Conservation (phyloP, 148 eudicot genomes). For the Chenopodium album region DNA sequence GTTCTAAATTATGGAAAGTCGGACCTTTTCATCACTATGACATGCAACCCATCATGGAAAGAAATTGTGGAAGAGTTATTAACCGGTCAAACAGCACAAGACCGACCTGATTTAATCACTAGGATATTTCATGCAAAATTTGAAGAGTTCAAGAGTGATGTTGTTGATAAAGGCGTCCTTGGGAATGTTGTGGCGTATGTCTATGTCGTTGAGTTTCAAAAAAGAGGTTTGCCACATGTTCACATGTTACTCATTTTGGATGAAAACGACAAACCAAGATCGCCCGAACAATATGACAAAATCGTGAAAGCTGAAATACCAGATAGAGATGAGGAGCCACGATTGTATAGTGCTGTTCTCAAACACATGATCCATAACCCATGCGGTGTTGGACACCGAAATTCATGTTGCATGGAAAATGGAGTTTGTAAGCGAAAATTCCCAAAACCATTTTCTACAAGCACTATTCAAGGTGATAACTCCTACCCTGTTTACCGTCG, state of each 20-base stretch:
- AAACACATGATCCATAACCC: conserved; percentile 13
- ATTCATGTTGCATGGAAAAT: not conserved
- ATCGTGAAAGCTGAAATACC: conserved; percentile 8
- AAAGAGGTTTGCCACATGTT: no score
- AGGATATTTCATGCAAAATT: conserved; percentile 8
- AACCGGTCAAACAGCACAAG: conserved; percentile 3
- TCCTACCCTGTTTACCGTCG: conserved; percentile 2
- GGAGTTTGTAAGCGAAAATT: conserved; percentile 1
- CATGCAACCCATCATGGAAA: not conserved
- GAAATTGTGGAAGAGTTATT: not conserved
- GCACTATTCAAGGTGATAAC: not conserved
- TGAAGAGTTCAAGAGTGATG: not conserved
- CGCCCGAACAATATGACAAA: not conserved
- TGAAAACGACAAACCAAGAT: conserved; percentile 9
- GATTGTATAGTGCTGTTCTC: not conserved
- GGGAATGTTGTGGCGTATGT: not conserved
- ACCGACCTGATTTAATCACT: not conserved
- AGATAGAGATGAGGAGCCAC: not conserved
- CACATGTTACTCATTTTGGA: not conserved
- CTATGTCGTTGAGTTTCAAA: not conserved
- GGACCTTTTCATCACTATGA: no score
- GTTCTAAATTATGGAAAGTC: no score
- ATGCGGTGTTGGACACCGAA: not conserved
- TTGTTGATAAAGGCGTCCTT: not conserved
- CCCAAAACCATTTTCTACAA: not conserved